A percentile compares a stretch with the other conserved stretches of the same genome.
These are phyloP conservation scores for Trifolium pratense DNA, from an alignment of 306 rosid species.

Conservation along the genomic window DNA sequence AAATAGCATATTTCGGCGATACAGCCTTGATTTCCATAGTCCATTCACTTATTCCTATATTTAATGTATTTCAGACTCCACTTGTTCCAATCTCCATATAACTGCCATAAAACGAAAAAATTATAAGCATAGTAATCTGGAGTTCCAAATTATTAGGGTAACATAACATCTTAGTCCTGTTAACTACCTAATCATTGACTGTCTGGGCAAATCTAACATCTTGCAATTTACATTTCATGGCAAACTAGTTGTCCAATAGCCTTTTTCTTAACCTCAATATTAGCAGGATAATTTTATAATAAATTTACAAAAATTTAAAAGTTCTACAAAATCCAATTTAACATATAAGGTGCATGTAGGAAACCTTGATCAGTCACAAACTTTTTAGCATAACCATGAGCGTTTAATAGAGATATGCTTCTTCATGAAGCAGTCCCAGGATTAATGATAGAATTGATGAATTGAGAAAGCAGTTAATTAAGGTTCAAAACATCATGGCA, in stretches of 20 bases:
- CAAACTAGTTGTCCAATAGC: slow-evolving; percentile 17
- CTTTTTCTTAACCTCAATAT: slow-evolving; percentile 27
- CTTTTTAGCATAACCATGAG: slow-evolving; percentile 8
- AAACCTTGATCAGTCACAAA: slow-evolving; percentile 16
- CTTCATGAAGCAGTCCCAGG: background rate
- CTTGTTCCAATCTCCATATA: slow-evolving; percentile 23
- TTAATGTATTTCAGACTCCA: slow-evolving; percentile 15
- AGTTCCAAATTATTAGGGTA: background rate
- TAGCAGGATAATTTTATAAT: background rate
- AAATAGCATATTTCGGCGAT: slow-evolving; percentile 34
- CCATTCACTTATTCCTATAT: slow-evolving; percentile 22
- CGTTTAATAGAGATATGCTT: background rate
- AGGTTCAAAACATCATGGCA: background rate
- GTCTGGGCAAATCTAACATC: slow-evolving; percentile 13
- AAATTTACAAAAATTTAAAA: background rate
- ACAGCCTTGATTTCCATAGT: slow-evolving; percentile 21
- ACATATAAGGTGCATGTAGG: slow-evolving; percentile 1
- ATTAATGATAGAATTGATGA: background rate
- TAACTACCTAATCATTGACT: slow-evolving; percentile 19
- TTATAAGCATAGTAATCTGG: slow-evolving; percentile 16
- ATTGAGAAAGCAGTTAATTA: background rate
- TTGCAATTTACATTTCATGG: slow-evolving; percentile 26
- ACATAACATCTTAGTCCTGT: background rate
- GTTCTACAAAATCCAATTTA: slow-evolving; percentile 13
- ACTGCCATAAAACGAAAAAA: slow-evolving; percentile 33